A percentile compares a stretch with the other conserved stretches of the same genome.
Evolutionary conservation across 129 eudicot genomes (phyloP).

Genomic region (Heracleum sosnowskyi): DNA sequence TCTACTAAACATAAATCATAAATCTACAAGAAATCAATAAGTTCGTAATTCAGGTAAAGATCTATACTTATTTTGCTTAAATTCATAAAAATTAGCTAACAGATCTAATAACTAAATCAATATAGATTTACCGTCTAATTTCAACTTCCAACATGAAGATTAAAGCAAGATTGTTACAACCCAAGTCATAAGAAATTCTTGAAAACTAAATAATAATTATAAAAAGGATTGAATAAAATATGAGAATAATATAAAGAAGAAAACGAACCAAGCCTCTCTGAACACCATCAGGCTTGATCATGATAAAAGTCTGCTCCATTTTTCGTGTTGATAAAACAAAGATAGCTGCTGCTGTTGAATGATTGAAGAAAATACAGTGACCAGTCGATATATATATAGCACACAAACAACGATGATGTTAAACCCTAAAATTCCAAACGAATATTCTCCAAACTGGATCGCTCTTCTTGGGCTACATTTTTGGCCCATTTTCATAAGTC

Average conservation of each 20-base stretch:
- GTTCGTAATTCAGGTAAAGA: neutral
- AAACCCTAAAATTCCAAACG: constrained; percentile 7
- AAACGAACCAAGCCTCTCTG: constrained; percentile 44
- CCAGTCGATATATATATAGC: neutral
- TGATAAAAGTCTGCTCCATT: constrained; percentile 61
- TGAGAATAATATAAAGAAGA: too few relatives aligned
- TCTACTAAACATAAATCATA: neutral
- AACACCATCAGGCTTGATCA: constrained; percentile 65
- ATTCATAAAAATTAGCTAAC: too few relatives aligned
- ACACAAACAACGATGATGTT: neutral
- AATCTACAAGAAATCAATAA: neutral
- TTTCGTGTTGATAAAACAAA: neutral
- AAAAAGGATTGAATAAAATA: too few relatives aligned
- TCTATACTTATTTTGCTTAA: too few relatives aligned
- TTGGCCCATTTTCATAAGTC: neutral
- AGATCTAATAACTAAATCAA: neutral
- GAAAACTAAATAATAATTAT: too few relatives aligned
- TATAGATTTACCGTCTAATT: neutral
- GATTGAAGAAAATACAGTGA: neutral
- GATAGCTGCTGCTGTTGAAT: neutral
- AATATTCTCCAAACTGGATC: neutral
- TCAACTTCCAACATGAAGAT: neutral
- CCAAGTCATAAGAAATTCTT: neutral
- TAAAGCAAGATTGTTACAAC: neutral
- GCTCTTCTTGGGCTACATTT: neutral